Base-by-base conservation (phyloP, 192 early-diverging fungal genomes). In the Podochytrium sp. region DNA sequence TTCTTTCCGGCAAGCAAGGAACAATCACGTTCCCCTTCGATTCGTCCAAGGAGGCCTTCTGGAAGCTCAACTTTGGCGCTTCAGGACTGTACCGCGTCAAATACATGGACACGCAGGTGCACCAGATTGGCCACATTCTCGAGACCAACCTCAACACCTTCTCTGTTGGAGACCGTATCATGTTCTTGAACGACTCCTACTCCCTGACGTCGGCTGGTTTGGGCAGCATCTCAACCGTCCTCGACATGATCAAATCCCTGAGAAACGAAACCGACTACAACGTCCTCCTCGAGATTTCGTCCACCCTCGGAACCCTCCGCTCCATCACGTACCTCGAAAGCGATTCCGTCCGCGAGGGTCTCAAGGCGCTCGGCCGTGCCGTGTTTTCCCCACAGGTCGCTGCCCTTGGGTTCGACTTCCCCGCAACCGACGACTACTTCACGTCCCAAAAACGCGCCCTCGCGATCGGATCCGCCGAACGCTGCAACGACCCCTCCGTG, bases 71-170 rank as follows among this genome's bases (percentile, higher is more conserved):
- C 84, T 77, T 81, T 41, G 82, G 82, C 61, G 87, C 90, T 42
- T 92, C 87, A 29, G 92, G 93, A 4, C 84, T 99, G 58, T 99
- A 92, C 84, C 90, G 97, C 30, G 95, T 96, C 1, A 85, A 90
- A 25, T 77, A 84, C 56, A 39, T 35, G 67, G 74, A 76, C 41
- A 32, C 57, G 32, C 78, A 84, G 23, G 74, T 83, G 7, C 47
- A 23, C 0, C n/a, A 57, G 14, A 57, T 86, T 49, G 81, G 74
- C 3, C 43, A 76, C n/a, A 63, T 75, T n/a, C 77, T 95, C 57
- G 68, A 87, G 30, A 84, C 79, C 3, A 84, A 85, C 38, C 50
- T 69, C 18, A 58, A 70, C 16, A 37, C 78, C 27, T 70, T 85
- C 41, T 58, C 79, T 23, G 82, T 70, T 29, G 75, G 82, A 52